Percentiles rank a stretch among this genome's conserved stretches.
phyloP scores from a whole-genome alignment of 2,329 filamentous ascomycete species.

The Camillea tinctor region DNA sequence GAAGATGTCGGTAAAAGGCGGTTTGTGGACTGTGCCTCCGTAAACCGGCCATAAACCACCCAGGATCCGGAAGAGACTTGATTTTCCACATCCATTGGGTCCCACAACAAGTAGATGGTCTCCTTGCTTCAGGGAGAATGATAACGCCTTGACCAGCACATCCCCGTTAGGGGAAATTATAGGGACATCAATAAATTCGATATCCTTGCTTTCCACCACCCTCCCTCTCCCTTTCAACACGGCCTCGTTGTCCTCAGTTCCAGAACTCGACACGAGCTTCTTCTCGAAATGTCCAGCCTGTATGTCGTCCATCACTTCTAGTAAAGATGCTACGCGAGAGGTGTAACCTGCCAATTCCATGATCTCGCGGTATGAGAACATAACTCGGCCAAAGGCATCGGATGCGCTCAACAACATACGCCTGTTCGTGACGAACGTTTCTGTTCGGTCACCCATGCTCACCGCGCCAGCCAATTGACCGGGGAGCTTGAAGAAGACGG shows the following conservation, averaged over 20 bases:
- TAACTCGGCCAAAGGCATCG: conserved; percentile 90
- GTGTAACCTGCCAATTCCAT: conserved; percentile 96
- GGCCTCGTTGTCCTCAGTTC: conserved; percentile 76
- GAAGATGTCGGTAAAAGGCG: conserved; percentile 89
- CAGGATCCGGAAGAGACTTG: conserved; percentile 91
- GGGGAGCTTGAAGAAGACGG: conserved; percentile 92
- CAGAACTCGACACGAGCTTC: conserved; percentile 87
- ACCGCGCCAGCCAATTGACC: conserved; percentile 54
- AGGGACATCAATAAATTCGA: conserved; percentile 58
- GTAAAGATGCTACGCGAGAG: conserved; percentile 80
- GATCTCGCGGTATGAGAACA: conserved; percentile 98
- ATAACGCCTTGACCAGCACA: conserved; percentile 80
- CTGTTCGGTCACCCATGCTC: conserved; percentile 69
- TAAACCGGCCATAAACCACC: conserved; percentile 98
- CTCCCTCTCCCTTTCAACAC: conserved; percentile 80
- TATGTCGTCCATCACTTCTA: conserved; percentile 94
- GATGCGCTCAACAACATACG: conserved; percentile 90
- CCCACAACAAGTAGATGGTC: conserved; percentile 94
- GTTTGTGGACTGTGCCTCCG: conserved; percentile 88
- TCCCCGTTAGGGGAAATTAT: conserved; percentile 98
- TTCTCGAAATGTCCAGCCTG: conserved; percentile 90
- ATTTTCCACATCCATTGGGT: conserved; percentile 96
- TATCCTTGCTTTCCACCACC: conserved; percentile 68
- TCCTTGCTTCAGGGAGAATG: conserved; percentile 80
- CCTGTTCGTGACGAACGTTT: conserved; percentile 89